Conservation (phyloP, 2,329 filamentous ascomycete species). For the Colletotrichum sp. region DNA sequence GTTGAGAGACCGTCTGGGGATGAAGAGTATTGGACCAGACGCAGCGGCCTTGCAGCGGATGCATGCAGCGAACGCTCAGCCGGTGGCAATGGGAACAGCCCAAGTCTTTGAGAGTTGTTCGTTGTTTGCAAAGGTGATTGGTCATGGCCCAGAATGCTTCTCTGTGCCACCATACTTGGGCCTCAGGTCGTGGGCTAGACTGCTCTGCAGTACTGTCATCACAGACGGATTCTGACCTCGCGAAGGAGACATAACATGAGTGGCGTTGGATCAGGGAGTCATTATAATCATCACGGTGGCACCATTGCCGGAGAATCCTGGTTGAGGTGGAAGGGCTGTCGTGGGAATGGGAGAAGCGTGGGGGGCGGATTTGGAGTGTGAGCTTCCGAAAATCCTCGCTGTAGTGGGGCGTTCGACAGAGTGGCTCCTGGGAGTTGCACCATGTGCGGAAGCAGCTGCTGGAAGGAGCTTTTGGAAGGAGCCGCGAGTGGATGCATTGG, state of each 20-base stretch:
- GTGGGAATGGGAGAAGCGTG: not conserved
- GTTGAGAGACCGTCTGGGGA: not conserved
- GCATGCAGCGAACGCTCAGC: not conserved
- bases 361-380: not conserved
- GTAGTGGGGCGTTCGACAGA: not conserved
- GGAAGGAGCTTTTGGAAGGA: too few relatives aligned
- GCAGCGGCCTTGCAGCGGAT: not conserved
- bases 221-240: not conserved
- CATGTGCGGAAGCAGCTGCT: not conserved
- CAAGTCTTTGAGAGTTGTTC: not conserved
- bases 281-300: not conserved
- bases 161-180: not conserved
- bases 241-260: not conserved
- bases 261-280: not conserved
- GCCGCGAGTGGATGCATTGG: too few relatives aligned
- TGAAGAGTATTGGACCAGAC: not conserved
- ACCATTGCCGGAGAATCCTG: not conserved
- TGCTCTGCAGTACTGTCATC: not conserved
- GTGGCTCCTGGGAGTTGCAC: not conserved
- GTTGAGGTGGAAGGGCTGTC: not conserved
- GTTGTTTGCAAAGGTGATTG: not conserved
- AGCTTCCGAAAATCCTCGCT: not conserved
- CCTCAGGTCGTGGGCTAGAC: not conserved
- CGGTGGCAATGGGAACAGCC: not conserved
- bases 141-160: not conserved